Percentiles rank a stretch among this genome's conserved stretches.
Conservation (phyloP, 2,329 filamentous ascomycete genomes). For the Magnaporthiopsis incrustans region DNA sequence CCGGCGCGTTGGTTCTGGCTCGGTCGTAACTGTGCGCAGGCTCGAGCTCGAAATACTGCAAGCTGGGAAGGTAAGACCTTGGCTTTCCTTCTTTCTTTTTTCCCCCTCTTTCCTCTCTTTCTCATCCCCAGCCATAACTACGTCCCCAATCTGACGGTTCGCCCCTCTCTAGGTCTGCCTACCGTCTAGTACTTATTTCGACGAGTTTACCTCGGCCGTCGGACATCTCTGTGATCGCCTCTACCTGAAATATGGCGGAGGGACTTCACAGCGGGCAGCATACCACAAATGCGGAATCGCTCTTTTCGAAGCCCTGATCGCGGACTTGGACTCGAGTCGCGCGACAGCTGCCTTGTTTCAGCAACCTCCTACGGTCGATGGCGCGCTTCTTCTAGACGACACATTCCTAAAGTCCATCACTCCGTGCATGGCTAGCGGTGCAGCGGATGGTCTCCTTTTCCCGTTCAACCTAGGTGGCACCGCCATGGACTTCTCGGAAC, state of each 20-base stretch:
- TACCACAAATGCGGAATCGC: constrained; percentile 35
- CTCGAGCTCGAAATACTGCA: constrained; percentile 44
- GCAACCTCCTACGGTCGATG: too few relatives aligned
- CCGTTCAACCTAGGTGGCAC: neutral
- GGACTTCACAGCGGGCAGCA: constrained; percentile 24
- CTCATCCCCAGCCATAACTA: neutral
- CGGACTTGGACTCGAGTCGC: constrained; percentile 13
- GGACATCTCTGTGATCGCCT: constrained; percentile 34
- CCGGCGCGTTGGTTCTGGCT: constrained; percentile 26
- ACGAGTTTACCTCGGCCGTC: constrained; percentile 32
- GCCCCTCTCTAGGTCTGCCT: constrained; percentile 26
- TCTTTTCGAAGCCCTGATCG: constrained; percentile 32
- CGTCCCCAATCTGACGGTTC: too few relatives aligned
- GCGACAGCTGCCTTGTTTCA: neutral
- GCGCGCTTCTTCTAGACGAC: too few relatives aligned
- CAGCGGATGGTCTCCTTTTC: neutral
- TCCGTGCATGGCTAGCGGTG: neutral
- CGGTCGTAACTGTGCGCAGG: constrained; percentile 33
- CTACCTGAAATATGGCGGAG: constrained; percentile 27
- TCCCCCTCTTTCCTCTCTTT: constrained; percentile 14
- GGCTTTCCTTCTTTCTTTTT: neutral
- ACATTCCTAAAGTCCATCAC: too few relatives aligned
- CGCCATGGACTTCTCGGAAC: neutral
- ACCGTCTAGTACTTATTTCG: constrained; percentile 27
- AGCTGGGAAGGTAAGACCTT: constrained; percentile 36